Conservation (phyloP, 2,329 filamentous ascomycete genomes). For the Xylaria sp. region DNA sequence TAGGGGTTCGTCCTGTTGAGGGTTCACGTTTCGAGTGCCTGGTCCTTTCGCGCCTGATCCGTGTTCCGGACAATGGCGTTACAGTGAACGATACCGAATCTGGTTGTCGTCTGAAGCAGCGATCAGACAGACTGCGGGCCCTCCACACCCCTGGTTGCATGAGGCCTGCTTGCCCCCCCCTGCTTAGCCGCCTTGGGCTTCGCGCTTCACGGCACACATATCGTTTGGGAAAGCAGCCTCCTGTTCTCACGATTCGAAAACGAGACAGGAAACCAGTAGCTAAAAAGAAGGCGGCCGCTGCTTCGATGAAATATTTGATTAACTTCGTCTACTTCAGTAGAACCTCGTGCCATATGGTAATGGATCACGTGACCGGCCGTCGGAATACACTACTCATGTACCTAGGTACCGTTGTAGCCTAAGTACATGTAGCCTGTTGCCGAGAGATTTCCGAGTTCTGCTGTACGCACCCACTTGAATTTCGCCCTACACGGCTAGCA, state of each 20-base stretch:
- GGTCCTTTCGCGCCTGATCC: constrained; percentile 15
- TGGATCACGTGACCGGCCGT: constrained; percentile 14
- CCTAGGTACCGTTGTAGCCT: no score
- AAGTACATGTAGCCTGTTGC: neutral
- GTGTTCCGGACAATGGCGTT: constrained; percentile 25
- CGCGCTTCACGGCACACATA: constrained; percentile 27
- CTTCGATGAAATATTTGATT: neutral
- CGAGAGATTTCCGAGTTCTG: constrained; percentile 10
- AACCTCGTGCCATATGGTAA: neutral
- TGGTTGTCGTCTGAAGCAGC: constrained; percentile 35
- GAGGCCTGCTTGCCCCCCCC: constrained; percentile 13
- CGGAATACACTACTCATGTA: no score
- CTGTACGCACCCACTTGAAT: neutral
- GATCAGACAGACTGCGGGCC: constrained; percentile 34
- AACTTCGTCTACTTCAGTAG: neutral
- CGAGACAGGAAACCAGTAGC: neutral
- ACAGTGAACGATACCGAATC: constrained; percentile 30
- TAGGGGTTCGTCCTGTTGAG: constrained; percentile 16
- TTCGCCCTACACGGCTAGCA: neutral
- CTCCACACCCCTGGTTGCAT: constrained; percentile 35
- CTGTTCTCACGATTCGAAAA: neutral
- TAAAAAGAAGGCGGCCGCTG: constrained; percentile 8
- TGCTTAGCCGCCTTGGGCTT: constrained; percentile 28
- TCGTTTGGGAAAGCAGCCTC: constrained; percentile 15
- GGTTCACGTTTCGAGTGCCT: constrained; percentile 30